Base-by-base conservation (phyloP, 2,329 filamentous ascomycete species). In the Fusarium sp. region DNA sequence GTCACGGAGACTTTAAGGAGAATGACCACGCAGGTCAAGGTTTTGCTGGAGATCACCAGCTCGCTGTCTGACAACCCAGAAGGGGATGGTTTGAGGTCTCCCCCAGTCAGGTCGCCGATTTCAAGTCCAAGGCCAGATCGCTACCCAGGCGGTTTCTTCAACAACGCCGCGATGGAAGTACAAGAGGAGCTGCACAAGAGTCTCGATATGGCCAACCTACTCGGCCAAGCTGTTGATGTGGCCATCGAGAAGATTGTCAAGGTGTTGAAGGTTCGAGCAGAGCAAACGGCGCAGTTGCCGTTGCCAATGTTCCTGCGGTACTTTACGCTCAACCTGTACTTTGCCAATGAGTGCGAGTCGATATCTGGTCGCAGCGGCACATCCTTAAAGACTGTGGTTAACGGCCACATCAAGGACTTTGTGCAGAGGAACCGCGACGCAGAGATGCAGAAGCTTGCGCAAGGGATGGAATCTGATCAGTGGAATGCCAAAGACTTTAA, bases 11-110 rank as follows among this genome's bases (percentile, higher is more conserved):
- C 94, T 5, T 82, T 99, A 57, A 89, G 97, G 66, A 90, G 97
- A 78, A 85, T 98, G 9, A 95, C 94, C 20, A 95, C 95, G 0
- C 96, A 98, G 81, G 93, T 97, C 65, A 99, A 99, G 82, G 92
- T 98, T 11, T 84, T 99, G n/a, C 87, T 99, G 11, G 97, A 99
- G 82, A 94, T 98, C 22, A 97, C 95, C 1, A 98, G 95, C 80
- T 92, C 91, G 14, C 88, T 94, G 61, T 87, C 89, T 16, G 84
- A 87, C 25, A 79, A 79, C 45, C 78, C 79, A 66, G 75, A 68
- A 73, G 82, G 75, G 2, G 83, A 84, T 14, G 85, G 84, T 7
- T 67, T 87, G 40, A 86, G 84, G 67, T 89, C 88, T 9, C 87
- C 88, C 2, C 83, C 85, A 2, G 67, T 87, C 11, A 84, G 85